These are phyloP conservation scores for Meira nashicola DNA, from an alignment of 1,284 basidiomycete species.

Conservation along the genomic window DNA sequence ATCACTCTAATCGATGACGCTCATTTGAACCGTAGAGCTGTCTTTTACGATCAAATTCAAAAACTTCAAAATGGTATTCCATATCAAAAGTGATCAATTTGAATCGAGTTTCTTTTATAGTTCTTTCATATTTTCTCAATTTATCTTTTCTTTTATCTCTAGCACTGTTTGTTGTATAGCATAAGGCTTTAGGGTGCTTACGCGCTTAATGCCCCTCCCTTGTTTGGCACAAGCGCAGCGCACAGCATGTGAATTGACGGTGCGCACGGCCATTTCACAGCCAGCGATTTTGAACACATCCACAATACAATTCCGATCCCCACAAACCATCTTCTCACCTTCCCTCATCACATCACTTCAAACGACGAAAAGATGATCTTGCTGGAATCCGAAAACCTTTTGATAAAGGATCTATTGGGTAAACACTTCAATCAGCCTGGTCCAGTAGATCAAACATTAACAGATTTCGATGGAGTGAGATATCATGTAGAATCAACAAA, in stretches of 20 bases:
- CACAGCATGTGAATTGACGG: too few species aligned
- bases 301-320: too few species aligned
- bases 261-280: too few species aligned
- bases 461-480: constrained; percentile 94
- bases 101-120: background rate
- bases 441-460: constrained; percentile 87
- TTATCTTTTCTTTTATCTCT: background rate
- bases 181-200: too few species aligned
- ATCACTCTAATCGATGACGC: constrained; percentile 82
- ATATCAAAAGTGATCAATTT: constrained; percentile 9
- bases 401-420: constrained; percentile 84
- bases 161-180: too few species aligned
- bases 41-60: constrained; percentile 73
- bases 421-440: constrained; percentile 83
- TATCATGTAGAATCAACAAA: constrained; percentile 82
- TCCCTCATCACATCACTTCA: too few species aligned
- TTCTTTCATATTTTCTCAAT: background rate
- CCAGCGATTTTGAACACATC: too few species aligned
- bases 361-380: constrained; percentile 37
- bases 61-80: constrained; percentile 46
- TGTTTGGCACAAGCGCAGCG: too few species aligned
- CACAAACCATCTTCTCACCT: too few species aligned
- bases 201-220: too few species aligned
- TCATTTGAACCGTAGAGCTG: constrained; percentile 85
- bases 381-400: constrained; percentile 59